Percentiles rank a stretch among this genome's conserved stretches.
These are phyloP conservation scores for Pseudotsuga menziesii DNA, from an alignment of 75 land plant species.

Conservation along the genomic window DNA sequence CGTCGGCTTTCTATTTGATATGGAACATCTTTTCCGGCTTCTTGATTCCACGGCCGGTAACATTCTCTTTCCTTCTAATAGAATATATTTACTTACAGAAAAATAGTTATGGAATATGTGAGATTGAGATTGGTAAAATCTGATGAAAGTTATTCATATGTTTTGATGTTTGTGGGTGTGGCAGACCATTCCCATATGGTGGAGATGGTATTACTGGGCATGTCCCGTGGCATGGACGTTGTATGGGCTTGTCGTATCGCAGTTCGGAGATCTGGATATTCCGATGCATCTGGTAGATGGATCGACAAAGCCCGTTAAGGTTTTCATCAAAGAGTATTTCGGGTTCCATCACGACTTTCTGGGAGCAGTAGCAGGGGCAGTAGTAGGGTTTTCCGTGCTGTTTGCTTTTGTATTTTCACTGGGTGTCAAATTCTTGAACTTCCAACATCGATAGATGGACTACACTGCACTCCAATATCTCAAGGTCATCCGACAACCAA, in stretches of 20 bases:
- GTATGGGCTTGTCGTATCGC: slow-evolving; percentile 66
- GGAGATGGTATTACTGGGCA: slow-evolving; percentile 88
- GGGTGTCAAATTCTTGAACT: slow-evolving; percentile 67
- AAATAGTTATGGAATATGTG: too few species aligned
- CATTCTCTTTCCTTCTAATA: too few species aligned
- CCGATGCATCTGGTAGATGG: slow-evolving; percentile 15
- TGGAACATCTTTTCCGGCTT: slow-evolving; percentile 93
- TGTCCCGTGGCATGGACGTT: slow-evolving; percentile 73
- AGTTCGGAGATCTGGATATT: slow-evolving; percentile 43
- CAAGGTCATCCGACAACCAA: too few species aligned
- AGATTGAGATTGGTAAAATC: too few species aligned
- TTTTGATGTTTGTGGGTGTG: too few species aligned
- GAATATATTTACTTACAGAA: too few species aligned
- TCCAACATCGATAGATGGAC: slow-evolving; percentile 26
- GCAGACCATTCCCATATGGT: slow-evolving; percentile 73
- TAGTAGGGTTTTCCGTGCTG: slow-evolving; percentile 41
- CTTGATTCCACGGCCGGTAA: slow-evolving; percentile 73
- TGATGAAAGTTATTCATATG: too few species aligned
- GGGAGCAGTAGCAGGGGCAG: slow-evolving; percentile 33
- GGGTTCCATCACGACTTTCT: slow-evolving; percentile 62
- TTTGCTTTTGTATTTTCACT: slow-evolving; percentile 53
- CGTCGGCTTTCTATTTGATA: slow-evolving; percentile 62
- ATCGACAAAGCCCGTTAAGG: slow-evolving; percentile 20
- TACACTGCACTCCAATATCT: too few species aligned
- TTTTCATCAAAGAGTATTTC: slow-evolving; percentile 26